Base-by-base conservation (phyloP, 2,329 filamentous ascomycete species). In the Knoxdaviesia proteae region DNA sequence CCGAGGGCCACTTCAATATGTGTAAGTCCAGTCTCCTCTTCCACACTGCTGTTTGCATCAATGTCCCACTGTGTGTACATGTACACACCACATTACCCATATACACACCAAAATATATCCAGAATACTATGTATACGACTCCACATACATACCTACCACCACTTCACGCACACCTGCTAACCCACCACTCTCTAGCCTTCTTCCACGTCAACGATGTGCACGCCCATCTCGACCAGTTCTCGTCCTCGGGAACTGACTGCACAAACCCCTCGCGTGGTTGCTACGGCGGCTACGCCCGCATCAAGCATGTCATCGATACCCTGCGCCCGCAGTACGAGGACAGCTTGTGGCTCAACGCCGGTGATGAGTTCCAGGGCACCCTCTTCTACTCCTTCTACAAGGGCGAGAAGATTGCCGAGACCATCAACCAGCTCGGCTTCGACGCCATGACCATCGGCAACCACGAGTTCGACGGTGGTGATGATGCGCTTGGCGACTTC, bases 121-220 rank as follows among this genome's bases (percentile, higher is more conserved):
- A 6, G 20, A 29, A 20, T 4, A 33, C 4, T 3, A 30, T 9
- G 36, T 44, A 41, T 20, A 20, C 20, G 20, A 20, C 20, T 20
- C 20, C 20, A 20, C 20, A 3, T 20, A 20, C 20, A 6, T 8
- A 31, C 40, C 8, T 38, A 30, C 9, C 34, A 9, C 6, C 38
- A 20, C 31, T 41, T 11, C 32, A 31, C 30, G 5, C 3, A 29
- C 5, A 11, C 10, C n/a, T 39, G n/a, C 37, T 41, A 9, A 44
- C 33, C 38, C 34, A 31, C 34, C 11, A 34, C 7, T 31, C 6
- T 6, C 5, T 43, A 64, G 61, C 74, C 6, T 77, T 79, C 59
- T 78, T 77, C 58, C 76, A 80, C 54, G 65, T 80, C 61, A 80
- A 80, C 52, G 75, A 80, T 52, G 71, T 80, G 9, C 76, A 80